Evolutionary conservation across 2,329 filamentous ascomycete species (phyloP).

Genomic region (Stachybotrys elegans): DNA sequence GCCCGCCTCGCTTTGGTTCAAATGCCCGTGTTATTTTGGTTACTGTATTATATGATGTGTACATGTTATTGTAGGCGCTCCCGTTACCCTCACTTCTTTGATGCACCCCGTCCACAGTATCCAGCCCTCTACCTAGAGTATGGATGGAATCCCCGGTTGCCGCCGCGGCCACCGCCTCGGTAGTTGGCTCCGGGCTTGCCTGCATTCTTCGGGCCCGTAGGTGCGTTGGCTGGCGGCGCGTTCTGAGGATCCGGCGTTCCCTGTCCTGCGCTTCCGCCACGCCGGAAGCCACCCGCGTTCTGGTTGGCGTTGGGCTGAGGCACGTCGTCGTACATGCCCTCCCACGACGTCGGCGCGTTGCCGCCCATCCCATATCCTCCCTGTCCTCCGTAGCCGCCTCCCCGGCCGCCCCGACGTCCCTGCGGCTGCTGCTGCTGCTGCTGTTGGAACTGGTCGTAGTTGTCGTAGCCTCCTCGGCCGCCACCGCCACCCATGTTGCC

Average conservation of each 20-base stretch:
- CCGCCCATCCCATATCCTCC: slow-evolving; percentile 37
- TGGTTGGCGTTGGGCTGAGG: slow-evolving; percentile 68
- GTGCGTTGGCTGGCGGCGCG: slow-evolving; percentile 55
- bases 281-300: slow-evolving; percentile 30
- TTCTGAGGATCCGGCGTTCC: slow-evolving; percentile 39
- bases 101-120: not conserved
- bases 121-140: slow-evolving; percentile 42
- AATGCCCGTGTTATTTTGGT: too few relatives aligned
- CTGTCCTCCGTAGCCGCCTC: slow-evolving; percentile 20
- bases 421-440: slow-evolving; percentile 31
- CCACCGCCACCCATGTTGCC: slow-evolving; percentile 17
- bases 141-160: slow-evolving; percentile 72
- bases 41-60: too few relatives aligned
- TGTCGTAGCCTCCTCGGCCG: slow-evolving; percentile 21
- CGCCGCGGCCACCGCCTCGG: slow-evolving; percentile 78
- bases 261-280: slow-evolving; percentile 36
- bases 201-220: slow-evolving; percentile 93
- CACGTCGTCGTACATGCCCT: slow-evolving; percentile 97
- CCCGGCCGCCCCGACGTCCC: slow-evolving; percentile 24
- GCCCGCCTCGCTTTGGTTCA: too few relatives aligned
- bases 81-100: too few relatives aligned
- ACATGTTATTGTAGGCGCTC: too few relatives aligned
- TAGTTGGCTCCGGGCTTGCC: slow-evolving; percentile 90
- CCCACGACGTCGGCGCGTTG: slow-evolving; percentile 80
- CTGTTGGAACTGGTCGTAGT: slow-evolving; percentile 39